Conservation (phyloP, 208 protist species). For the Trichomonas tenax region DNA sequence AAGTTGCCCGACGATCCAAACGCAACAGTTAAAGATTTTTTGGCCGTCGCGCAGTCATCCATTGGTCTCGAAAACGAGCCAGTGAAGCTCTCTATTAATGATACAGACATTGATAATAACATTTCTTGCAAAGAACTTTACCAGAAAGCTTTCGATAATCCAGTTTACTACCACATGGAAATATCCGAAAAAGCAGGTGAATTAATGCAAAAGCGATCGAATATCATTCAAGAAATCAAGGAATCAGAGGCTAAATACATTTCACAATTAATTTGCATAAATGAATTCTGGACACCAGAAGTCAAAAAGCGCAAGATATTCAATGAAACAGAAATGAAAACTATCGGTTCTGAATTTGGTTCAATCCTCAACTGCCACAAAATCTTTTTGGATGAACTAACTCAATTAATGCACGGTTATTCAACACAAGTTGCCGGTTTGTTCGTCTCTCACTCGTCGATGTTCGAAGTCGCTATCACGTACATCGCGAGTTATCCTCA, state of each 20-base stretch:
- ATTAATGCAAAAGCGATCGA: neutral
- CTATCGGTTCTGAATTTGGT: neutral
- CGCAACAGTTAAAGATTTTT: neutral
- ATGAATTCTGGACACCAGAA: neutral
- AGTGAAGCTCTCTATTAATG: neutral
- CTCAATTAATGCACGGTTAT: neutral
- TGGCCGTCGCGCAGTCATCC: neutral
- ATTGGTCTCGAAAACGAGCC: neutral
- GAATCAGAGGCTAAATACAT: neutral
- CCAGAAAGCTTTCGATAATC: neutral
- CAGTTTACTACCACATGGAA: neutral
- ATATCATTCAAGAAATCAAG: neutral
- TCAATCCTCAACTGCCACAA: neutral
- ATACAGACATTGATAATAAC: neutral
- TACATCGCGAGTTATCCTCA: neutral
- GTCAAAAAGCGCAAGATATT: neutral
- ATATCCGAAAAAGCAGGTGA: neutral
- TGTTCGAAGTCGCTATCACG: neutral
- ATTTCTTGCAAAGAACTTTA: neutral
- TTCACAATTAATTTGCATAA: neutral
- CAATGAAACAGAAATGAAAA: neutral
- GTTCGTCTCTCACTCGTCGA: neutral
- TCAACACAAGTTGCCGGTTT: neutral
- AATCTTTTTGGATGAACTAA: neutral
- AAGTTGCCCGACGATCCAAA: neutral